phyloP scores from a whole-genome alignment of 2,329 filamentous ascomycete genomes.

The Colletotrichum navitas region DNA sequence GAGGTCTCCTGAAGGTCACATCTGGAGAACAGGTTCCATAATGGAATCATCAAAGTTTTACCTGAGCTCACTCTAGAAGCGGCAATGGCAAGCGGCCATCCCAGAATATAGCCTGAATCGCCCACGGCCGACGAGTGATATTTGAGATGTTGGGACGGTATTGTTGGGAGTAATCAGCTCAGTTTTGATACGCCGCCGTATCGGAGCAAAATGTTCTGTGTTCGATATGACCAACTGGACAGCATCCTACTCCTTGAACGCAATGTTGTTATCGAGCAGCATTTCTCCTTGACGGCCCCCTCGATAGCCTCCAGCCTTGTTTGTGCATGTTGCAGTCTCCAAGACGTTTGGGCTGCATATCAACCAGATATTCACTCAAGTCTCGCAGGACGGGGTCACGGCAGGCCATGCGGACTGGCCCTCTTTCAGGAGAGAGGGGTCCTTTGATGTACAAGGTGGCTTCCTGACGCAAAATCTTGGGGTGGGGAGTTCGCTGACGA shows the following conservation, averaged over 20 bases:
- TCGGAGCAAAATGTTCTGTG: slow-evolving; percentile 33
- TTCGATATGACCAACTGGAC: slow-evolving; percentile 36
- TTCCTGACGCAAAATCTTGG: slow-evolving; percentile 33
- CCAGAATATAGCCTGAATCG: slow-evolving; percentile 26
- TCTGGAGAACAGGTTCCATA: slow-evolving; percentile 42
- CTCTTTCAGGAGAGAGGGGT: slow-evolving; percentile 30
- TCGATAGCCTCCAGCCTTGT: slow-evolving; percentile 16
- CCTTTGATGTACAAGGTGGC: slow-evolving; percentile 21
- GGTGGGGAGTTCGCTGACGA: slow-evolving; percentile 38
- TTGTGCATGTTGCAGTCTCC: slow-evolving; percentile 34
- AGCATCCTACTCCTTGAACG: slow-evolving; percentile 18
- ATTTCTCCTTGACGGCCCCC: not conserved
- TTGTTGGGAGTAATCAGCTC: slow-evolving; percentile 35
- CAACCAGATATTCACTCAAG: slow-evolving; percentile 36
- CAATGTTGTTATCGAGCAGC: slow-evolving; percentile 4
- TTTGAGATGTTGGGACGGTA: slow-evolving; percentile 22
- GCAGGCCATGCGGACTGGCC: slow-evolving; percentile 31
- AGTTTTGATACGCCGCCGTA: slow-evolving; percentile 31
- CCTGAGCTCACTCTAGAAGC: slow-evolving; percentile 27
- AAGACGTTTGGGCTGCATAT: slow-evolving; percentile 41
- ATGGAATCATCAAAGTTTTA: slow-evolving; percentile 44
- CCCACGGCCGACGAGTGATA: slow-evolving; percentile 10
- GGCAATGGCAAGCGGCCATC: slow-evolving; percentile 38
- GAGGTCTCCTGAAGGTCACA: slow-evolving; percentile 42
- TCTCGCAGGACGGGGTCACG: slow-evolving; percentile 32